Evolutionary conservation across 495 filamentous ascomycete genomes (phyloP).

Genomic region (Glutinoglossum americanum): DNA sequence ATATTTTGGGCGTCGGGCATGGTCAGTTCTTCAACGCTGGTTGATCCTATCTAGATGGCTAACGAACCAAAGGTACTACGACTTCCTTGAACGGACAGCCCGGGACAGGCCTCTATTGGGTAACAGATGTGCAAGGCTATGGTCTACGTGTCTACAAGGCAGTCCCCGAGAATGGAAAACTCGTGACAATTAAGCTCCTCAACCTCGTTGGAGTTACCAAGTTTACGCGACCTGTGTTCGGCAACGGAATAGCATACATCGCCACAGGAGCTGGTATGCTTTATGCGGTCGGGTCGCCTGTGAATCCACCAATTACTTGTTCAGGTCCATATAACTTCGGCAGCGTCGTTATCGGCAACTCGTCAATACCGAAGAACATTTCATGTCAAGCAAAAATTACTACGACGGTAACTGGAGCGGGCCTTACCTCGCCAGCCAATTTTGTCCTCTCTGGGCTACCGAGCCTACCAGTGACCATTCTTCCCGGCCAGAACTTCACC

Average conservation of each 20-base stretch:
- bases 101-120: constrained; percentile 21
- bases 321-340: constrained; percentile 18
- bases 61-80: constrained; percentile 9
- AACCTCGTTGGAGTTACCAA: constrained; percentile 18
- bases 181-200: constrained; percentile 18
- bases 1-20: constrained; percentile 19
- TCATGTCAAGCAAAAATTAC: constrained; percentile 14
- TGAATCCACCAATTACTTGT: constrained; percentile 21
- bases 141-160: constrained; percentile 23
- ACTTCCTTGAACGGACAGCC: constrained; percentile 19
- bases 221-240: constrained; percentile 20
- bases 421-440: background rate
- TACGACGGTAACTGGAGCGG: constrained; percentile 4
- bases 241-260: constrained; percentile 18
- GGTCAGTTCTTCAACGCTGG: background rate
- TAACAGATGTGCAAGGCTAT: constrained; percentile 19
- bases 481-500: constrained; percentile 16
- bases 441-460: background rate
- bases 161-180: constrained; percentile 17
- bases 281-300: constrained; percentile 19
- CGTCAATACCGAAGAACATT: constrained; percentile 8
- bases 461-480: constrained; percentile 10
- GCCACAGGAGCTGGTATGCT: constrained; percentile 15
- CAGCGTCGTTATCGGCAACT: constrained; percentile 10
- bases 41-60: no score